phyloP scores from a whole-genome alignment of 805 yeast species.

The Yarrowia sp. region DNA sequence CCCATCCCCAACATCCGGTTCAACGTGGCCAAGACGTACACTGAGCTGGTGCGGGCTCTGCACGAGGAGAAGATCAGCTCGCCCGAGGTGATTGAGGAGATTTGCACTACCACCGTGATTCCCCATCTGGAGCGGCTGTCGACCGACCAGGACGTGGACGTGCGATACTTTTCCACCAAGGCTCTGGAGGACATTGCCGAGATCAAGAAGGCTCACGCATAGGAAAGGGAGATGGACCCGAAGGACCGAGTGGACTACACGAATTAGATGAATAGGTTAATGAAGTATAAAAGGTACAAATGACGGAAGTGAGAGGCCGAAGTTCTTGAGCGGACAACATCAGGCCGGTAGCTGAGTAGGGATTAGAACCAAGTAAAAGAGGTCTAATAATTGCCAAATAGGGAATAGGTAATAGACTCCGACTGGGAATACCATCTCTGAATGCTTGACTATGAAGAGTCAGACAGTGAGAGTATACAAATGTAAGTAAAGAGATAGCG shows the following conservation, averaged over 20 bases:
- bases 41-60: slow-evolving; percentile 61
- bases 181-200: slow-evolving; percentile 54
- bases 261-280: slow-evolving; percentile 20
- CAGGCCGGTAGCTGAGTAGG: no score
- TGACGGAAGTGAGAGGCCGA: no score
- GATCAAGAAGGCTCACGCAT: slow-evolving; percentile 34
- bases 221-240: not conserved
- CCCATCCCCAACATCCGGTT: slow-evolving; percentile 94
- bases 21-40: slow-evolving; percentile 88
- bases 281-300: not conserved
- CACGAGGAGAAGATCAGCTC: slow-evolving; percentile 45
- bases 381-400: no score
- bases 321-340: no score
- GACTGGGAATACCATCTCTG: no score
- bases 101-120: slow-evolving; percentile 58
- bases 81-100: slow-evolving; percentile 45
- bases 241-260: not conserved
- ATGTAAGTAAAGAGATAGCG: no score
- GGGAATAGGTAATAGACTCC: no score
- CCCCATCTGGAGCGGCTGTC: slow-evolving; percentile 70
- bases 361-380: no score
- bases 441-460: no score
- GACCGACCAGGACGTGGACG: slow-evolving; percentile 85
- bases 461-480: no score
- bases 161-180: slow-evolving; percentile 79